Conservation (phyloP, 192 early-diverging fungal species). For the Mortierella claussenii region DNA sequence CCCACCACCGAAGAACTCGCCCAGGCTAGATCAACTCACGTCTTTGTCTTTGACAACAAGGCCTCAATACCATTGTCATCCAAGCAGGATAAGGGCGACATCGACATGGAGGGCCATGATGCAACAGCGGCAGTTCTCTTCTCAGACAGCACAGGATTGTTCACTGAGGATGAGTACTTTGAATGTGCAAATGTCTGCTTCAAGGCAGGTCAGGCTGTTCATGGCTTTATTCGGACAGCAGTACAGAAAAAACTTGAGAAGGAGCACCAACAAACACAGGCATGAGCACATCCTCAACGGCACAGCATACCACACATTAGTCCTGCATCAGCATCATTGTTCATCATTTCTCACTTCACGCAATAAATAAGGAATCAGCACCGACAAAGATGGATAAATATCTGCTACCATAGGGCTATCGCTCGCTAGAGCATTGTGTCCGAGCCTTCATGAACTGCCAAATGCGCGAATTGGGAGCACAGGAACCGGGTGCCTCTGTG, state of each 20-base stretch:
- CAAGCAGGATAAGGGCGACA: neutral
- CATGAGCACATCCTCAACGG: too few species aligned
- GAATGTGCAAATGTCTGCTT: constrained; percentile 40
- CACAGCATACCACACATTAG: too few species aligned
- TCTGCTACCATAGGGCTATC: too few species aligned
- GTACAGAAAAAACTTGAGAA: constrained; percentile 69
- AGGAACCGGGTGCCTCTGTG: too few species aligned
- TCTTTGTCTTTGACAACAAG: constrained; percentile 83
- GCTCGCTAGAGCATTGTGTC: too few species aligned
- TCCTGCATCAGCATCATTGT: too few species aligned
- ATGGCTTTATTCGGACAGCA: constrained; percentile 74
- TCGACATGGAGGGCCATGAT: neutral
- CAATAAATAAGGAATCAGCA: too few species aligned
- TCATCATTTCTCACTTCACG: too few species aligned
- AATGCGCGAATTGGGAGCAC: too few species aligned
- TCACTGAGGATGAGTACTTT: constrained; percentile 68
- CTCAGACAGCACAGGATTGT: constrained; percentile 80
- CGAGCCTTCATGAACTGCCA: too few species aligned
- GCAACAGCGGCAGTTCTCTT: constrained; percentile 53
- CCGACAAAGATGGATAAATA: too few species aligned
- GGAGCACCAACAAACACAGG: constrained; percentile 57
- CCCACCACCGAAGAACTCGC: constrained; percentile 80
- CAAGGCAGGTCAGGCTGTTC: constrained; percentile 52
- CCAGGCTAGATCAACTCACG: constrained; percentile 78
- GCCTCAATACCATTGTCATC: constrained; percentile 21